These are phyloP conservation scores for Fusarium decemcellulare DNA, from an alignment of 2,329 filamentous ascomycete species.

Conservation along the genomic window DNA sequence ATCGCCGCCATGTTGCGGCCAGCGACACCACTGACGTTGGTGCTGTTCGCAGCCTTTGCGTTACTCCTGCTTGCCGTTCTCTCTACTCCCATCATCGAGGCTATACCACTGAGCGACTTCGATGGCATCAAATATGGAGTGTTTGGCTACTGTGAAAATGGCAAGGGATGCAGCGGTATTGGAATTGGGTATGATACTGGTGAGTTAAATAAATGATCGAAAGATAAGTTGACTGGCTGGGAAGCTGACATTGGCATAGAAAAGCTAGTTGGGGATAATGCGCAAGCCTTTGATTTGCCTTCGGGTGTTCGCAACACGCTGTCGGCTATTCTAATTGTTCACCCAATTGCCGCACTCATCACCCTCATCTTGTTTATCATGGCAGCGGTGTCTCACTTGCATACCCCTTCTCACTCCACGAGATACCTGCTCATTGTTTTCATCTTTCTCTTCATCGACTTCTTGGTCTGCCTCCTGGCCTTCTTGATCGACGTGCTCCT, in stretches of 20 bases:
- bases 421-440: conserved; percentile 88
- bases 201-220: conserved; percentile 61
- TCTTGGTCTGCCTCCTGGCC: conserved; percentile 85
- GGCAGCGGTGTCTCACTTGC: conserved; percentile 86
- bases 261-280: conserved; percentile 46
- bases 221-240: background rate
- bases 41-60: conserved; percentile 88
- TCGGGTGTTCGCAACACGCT: conserved; percentile 71
- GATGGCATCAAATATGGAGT: conserved; percentile 88
- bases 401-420: conserved; percentile 89
- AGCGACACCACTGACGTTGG: conserved; percentile 88
- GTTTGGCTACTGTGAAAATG: conserved; percentile 85
- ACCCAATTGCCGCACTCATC: conserved; percentile 90
- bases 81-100: conserved; percentile 90
- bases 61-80: conserved; percentile 88
- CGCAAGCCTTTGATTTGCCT: conserved; percentile 70
- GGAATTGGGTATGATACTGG: conserved; percentile 89
- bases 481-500: conserved; percentile 95
- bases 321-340: conserved; percentile 92
- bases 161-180: conserved; percentile 75
- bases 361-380: conserved; percentile 88
- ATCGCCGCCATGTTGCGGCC: conserved; percentile 83
- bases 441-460: conserved; percentile 87
- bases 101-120: conserved; percentile 86
- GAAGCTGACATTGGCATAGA: conserved; percentile 40